phyloP scores from a whole-genome alignment of 257 asterid species.

The Plantago major region DNA sequence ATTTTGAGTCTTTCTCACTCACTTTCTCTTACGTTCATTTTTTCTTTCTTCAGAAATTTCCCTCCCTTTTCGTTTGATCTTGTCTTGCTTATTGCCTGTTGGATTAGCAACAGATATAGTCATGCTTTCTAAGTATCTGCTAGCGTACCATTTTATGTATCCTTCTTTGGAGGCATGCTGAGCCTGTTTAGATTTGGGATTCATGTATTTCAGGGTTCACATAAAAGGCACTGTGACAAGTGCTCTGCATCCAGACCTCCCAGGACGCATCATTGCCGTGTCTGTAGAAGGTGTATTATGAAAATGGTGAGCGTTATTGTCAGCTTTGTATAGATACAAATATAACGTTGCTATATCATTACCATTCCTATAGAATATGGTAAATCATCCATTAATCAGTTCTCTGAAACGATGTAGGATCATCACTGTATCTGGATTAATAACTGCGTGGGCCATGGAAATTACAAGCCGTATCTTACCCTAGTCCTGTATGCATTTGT shows the following conservation, averaged over 20 bases:
- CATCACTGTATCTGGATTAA: constrained; percentile 94
- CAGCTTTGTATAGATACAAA: not conserved
- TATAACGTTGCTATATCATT: not conserved
- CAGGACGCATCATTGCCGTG: constrained; percentile 94
- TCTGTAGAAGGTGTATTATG: constrained; percentile 86
- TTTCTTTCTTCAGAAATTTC: not conserved
- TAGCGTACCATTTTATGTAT: constrained; percentile 2
- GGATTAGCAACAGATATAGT: not conserved
- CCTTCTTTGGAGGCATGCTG: constrained; percentile 14
- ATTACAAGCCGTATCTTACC: constrained; percentile 71
- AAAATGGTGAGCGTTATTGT: constrained; percentile 71
- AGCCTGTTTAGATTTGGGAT: constrained; percentile 16
- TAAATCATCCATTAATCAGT: not conserved
- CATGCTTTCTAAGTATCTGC: not conserved
- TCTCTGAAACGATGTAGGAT: constrained; percentile 45
- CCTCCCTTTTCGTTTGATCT: not conserved
- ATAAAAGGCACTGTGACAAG: constrained; percentile 54
- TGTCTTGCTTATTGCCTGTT: not conserved
- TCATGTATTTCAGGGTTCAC: constrained; percentile 33
- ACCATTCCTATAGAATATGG: not conserved
- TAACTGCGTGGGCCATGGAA: constrained; percentile 86
- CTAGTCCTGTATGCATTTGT: constrained; percentile 65
- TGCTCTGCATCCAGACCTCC: constrained; percentile 81
- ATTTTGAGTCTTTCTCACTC: not conserved
- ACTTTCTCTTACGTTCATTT: no score